Evolutionary conservation across 305 asterid genomes (phyloP).

Genomic region (Rubia peregrina): DNA sequence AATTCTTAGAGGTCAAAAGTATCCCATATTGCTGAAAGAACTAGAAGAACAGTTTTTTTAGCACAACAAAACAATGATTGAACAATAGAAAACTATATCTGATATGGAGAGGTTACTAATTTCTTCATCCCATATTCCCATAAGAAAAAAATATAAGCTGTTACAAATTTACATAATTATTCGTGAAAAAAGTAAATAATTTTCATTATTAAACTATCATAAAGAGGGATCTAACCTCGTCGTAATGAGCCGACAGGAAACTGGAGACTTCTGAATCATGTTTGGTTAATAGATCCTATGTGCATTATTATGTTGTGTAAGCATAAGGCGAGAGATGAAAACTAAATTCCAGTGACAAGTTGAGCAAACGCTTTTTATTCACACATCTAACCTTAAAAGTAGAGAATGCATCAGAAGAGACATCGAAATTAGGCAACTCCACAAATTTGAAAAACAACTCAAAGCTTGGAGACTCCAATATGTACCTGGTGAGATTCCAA

Average conservation of each 20-base stretch:
- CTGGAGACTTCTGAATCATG: conserved; percentile 73
- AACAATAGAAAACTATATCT: not conserved
- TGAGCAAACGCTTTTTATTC: not conserved
- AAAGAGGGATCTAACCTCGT: conserved; percentile 50
- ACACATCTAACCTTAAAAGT: conserved; percentile 73
- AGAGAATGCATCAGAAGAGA: conserved; percentile 93
- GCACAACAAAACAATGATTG: conserved; percentile 10
- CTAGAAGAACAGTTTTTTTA: conserved; percentile 33
- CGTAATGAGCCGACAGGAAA: conserved; percentile 60
- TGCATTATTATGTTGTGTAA: conserved; percentile 10
- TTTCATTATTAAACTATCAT: conserved; percentile 11
- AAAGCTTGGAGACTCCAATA: conserved; percentile 95
- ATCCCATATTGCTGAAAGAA: conserved; percentile 89
- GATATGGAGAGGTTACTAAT: not conserved
- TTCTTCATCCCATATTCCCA: not conserved
- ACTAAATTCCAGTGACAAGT: not conserved
- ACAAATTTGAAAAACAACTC: conserved; percentile 86
- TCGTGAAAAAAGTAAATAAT: not conserved
- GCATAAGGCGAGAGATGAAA: not conserved
- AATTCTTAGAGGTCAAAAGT: conserved; percentile 72
- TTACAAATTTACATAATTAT: not conserved
- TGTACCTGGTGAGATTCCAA: conserved; percentile 52
- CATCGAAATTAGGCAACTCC: conserved; percentile 85
- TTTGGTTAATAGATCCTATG: conserved; percentile 84
- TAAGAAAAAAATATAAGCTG: not conserved